Base-by-base conservation (phyloP, 495 filamentous ascomycete species). In the Penicillium riverlandense region DNA sequence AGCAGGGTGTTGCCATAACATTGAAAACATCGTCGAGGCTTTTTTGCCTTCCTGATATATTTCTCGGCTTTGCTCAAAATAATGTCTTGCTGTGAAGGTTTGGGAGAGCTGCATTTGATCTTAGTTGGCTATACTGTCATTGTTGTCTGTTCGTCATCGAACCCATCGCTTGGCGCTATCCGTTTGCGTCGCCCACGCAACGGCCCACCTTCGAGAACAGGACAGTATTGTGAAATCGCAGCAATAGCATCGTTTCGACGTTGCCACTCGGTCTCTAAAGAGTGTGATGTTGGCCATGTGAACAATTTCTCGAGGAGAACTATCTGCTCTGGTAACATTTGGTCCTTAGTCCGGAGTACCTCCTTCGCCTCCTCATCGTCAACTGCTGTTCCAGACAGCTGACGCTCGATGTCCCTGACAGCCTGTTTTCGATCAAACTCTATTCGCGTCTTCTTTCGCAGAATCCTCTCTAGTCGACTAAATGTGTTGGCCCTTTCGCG, bases 261-360 rank as follows among this genome's bases (percentile, higher is more conserved):
- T 43, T 44, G 37, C 58, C 54, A 62, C 37, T 62, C 56, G 10
- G n/a, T 45, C 37, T 62, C 59, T 16, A 62, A 11, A n/a, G 56
- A 62, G 9, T 32, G 7, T 12, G 59, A 57, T 10, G 41, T 55
- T 2, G 59, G 56, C 56, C 47, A 62, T 13, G 51, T 57, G n/a
- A 59, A 38, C 22, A 62, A 51, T 33, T 51, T 59, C 32, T 50
- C 41, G 12, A 59, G 44, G 34, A 62, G 53, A 43, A 50, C 32
- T 44, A 59, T 55, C 49, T 55, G 45, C 42, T 53, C 37, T 11
- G 58, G 52, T 28, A 44, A 45, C 41, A 62, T 50, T 9, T 49
- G 42, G 29, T 52, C 49, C 38, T 57, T 46, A 14, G 31, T 44
- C 35, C 35, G 47, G 12, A 60, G 49, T n/a, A 48, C 38, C 35